Conservation (phyloP, 176 grass and related monocot genomes). For the Avena insularis region DNA sequence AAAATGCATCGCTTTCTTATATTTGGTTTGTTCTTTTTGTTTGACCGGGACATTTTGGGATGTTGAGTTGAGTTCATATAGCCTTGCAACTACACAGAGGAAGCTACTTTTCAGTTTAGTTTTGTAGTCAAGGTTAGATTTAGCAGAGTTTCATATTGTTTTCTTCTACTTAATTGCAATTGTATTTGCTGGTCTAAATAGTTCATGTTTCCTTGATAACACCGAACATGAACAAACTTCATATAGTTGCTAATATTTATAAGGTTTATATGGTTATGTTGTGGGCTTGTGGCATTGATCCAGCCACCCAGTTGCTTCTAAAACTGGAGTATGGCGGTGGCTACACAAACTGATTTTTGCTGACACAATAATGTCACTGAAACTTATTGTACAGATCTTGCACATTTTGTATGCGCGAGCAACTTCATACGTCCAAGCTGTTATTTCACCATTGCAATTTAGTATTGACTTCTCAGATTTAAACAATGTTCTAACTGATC, state of each 20-base stretch:
- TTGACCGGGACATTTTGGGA: not conserved
- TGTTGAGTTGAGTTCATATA: not conserved
- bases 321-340: not conserved
- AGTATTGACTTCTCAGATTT: not conserved
- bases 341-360: not conserved
- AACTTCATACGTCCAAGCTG: not conserved
- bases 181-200: not conserved
- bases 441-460: not conserved
- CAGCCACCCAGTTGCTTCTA: not conserved
- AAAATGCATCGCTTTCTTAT: not conserved
- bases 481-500: constrained; percentile 10
- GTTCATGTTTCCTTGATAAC: not conserved
- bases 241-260: not conserved
- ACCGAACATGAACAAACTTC: not conserved
- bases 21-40: not conserved
- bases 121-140: not conserved
- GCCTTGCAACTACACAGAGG: constrained; percentile 1
- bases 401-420: not conserved
- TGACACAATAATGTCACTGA: not conserved
- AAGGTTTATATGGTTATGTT: not conserved
- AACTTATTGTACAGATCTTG: constrained; percentile 2
- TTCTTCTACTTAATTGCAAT: not conserved
- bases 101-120: not conserved
- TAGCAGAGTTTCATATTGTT: not conserved
- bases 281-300: not conserved